phyloP scores from a whole-genome alignment of 2,329 filamentous ascomycete genomes.

The Leptographium radiaticola region DNA sequence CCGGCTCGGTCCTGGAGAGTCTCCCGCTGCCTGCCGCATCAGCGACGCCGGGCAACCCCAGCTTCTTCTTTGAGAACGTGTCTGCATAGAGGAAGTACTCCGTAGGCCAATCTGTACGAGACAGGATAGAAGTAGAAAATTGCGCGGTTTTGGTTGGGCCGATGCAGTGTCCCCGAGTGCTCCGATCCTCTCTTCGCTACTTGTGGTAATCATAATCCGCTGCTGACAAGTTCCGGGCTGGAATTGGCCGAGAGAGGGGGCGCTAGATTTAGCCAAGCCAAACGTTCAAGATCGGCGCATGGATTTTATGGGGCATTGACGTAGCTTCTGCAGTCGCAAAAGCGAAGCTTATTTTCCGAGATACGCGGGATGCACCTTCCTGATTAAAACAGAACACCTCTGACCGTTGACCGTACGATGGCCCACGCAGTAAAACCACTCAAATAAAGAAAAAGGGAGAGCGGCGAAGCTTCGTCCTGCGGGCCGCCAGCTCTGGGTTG shows the following conservation, averaged over 20 bases:
- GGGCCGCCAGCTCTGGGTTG: too few relatives aligned
- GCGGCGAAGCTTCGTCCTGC: too few relatives aligned
- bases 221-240: neutral
- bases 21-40: constrained; percentile 50
- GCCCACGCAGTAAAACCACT: too few relatives aligned
- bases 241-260: neutral
- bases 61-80: constrained; percentile 14
- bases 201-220: too few relatives aligned
- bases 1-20: constrained; percentile 40
- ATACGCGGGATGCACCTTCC: neutral
- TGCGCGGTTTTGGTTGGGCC: too few relatives aligned
- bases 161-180: too few relatives aligned
- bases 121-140: neutral
- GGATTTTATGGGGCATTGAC: neutral
- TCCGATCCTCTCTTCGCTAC: too few relatives aligned
- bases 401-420: too few relatives aligned
- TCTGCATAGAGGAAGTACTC: neutral
- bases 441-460: neutral
- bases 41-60: constrained; percentile 56
- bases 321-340: neutral
- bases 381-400: neutral
- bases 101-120: neutral
- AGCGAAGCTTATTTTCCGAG: neutral
- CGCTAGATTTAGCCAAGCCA: neutral
- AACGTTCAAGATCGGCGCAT: neutral